Evolutionary conservation across 2,329 filamentous ascomycete genomes (phyloP).

Genomic region (Dryadomyces quercus-mongolicae): DNA sequence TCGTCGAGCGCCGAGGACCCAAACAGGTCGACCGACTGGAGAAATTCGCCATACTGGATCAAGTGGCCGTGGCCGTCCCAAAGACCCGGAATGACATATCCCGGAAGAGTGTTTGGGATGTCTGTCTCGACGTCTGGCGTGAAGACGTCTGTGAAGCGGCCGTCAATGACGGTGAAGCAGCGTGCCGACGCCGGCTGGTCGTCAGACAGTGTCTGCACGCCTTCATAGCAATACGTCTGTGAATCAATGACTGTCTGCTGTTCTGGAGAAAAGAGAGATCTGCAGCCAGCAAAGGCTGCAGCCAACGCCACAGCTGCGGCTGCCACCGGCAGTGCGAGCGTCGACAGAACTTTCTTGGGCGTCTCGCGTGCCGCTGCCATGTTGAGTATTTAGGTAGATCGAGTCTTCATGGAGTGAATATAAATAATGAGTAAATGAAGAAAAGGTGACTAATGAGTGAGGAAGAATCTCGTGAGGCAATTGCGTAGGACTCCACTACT

Average conservation of each 20-base stretch:
- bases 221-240: conserved; percentile 29
- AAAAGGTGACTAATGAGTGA: not conserved
- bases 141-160: conserved; percentile 38
- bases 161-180: conserved; percentile 44
- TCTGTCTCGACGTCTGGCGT: conserved; percentile 15
- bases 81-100: conserved; percentile 52
- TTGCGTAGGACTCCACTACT: too few species aligned
- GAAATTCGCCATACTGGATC: conserved; percentile 51
- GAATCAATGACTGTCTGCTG: not conserved
- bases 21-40: conserved; percentile 54
- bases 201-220: conserved; percentile 27
- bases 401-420: too few species aligned
- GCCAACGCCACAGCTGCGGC: not conserved
- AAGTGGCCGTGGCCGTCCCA: conserved; percentile 64
- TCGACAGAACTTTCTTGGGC: not conserved
- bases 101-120: conserved; percentile 16
- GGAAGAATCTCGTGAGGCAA: not conserved
- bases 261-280: not conserved
- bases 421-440: too few species aligned
- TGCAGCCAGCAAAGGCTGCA: not conserved
- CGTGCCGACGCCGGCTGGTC: conserved; percentile 23
- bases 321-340: not conserved
- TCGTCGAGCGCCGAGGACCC: conserved; percentile 43
- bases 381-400: too few species aligned
- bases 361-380: not conserved